Base-by-base conservation (phyloP, 257 asterid genomes). In the Plantago ovata region DNA sequence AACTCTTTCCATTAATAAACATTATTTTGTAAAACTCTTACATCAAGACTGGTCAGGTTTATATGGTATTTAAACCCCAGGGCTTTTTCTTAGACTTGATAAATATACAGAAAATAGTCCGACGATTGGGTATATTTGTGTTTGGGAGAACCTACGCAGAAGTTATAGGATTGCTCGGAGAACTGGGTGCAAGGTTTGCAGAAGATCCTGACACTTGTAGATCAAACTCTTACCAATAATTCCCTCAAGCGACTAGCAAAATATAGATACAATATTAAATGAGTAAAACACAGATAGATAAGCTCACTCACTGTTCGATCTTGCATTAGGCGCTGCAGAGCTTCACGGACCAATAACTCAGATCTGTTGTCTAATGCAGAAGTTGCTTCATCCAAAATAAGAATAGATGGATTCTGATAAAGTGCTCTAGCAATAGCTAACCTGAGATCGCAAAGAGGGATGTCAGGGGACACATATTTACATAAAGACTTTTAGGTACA, bases 301-400 rank as follows among this genome's bases (percentile, higher is more conserved):
- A 56, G 56, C 86, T 75, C 69, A 91, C 86, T 75, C 69, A 91
- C 98, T n/a, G 98, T 85, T 24, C 94, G 95, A 43, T 85, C 71
- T 68, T 80, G 83, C 95, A 82, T 73, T 47, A 91, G 73, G 38
- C 84, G 80, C 66, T 87, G 87, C 76, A 91, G 75, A 68, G 98
- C 96, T 73, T 70, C 82, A 62, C 98, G 83, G 62, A 91, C 95
- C 79, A 84, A 54, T 23, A 78, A 60, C 86, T 91, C 98, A 11
- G 98, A 87, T 64, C 77, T 72, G 82, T 87, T 77, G 74, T 91
- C 98, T 62, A 91, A 74, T 32, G 96, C 96, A 50, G 96, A 91
- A 74, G 95, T 91, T 51, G 98, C 98, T 81, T 91, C 98, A 65
- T 91, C 98, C 80, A 87, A 61, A 61, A 91, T 81, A 60, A 91